Percentiles rank a stretch among this genome's conserved stretches.
These are phyloP conservation scores for Phytophthora sojae DNA, from an alignment of 352 stramenopile species.

Conservation along the genomic window DNA sequence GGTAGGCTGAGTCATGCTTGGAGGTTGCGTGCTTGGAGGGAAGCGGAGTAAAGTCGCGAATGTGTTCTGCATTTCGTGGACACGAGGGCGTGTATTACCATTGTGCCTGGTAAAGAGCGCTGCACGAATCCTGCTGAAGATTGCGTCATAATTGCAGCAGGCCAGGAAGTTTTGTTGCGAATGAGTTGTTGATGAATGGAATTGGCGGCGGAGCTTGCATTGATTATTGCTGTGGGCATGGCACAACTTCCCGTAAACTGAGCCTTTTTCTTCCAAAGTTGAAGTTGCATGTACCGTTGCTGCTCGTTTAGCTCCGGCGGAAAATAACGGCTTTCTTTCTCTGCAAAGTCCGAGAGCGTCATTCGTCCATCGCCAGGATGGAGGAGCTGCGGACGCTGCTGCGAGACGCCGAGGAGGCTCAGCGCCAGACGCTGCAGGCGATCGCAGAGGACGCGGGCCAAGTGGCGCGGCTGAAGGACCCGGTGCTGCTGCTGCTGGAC, in stretches of 20 bases:
- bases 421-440: slow-evolving; percentile 44
- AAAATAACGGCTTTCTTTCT: background rate
- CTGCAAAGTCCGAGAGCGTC: background rate
- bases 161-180: no score
- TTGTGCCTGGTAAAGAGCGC: no score
- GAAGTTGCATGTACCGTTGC: background rate
- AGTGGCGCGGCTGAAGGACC: slow-evolving; percentile 47
- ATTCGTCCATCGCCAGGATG: slow-evolving; percentile 30
- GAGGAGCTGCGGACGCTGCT: slow-evolving; percentile 47
- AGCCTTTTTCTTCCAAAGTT: background rate
- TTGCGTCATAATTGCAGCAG: no score
- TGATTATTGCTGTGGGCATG: no score
- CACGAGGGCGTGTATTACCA: no score
- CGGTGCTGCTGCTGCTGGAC: slow-evolving; percentile 58
- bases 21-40: background rate
- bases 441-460: slow-evolving; percentile 31
- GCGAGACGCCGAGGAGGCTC: slow-evolving; percentile 45
- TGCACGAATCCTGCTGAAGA: no score
- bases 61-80: no score
- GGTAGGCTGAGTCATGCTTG: slow-evolving; percentile 28
- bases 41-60: slow-evolving; percentile 22
- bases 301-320: background rate
- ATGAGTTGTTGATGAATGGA: no score
- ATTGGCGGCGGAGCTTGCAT: no score
- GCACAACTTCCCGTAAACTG: no score